phyloP scores from a whole-genome alignment of 176 grass and related monocot genomes.

The Saccharum officinarum region DNA sequence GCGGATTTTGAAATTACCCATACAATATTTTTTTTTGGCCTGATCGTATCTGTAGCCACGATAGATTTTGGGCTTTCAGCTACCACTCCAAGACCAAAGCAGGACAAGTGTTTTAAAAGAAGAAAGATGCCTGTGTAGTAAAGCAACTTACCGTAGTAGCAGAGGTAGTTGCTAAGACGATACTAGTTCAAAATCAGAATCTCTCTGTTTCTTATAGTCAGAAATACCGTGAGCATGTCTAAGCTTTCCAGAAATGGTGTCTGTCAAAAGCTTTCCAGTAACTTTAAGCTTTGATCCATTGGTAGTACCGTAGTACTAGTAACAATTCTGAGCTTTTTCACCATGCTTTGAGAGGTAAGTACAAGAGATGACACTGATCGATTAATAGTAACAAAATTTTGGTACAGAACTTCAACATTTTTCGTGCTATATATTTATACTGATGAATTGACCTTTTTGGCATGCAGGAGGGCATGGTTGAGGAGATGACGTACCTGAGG shows the following conservation, averaged over 20 bases:
- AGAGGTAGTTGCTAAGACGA: background rate
- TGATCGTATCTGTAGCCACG: background rate
- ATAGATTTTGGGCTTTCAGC: background rate
- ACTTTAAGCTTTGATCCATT: background rate
- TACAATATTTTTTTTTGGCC: background rate
- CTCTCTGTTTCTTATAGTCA: background rate
- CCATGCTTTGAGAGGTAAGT: no score
- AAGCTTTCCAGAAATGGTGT: background rate
- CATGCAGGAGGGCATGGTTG: slow-evolving; percentile 43
- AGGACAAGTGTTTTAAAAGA: background rate
- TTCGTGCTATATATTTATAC: background rate
- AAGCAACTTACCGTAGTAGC: background rate
- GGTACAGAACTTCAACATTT: background rate
- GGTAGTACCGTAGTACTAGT: no score
- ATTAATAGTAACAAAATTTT: no score
- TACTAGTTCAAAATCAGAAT: background rate
- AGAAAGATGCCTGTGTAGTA: background rate
- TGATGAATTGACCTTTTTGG: background rate
- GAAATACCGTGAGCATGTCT: background rate
- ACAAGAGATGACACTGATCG: no score
- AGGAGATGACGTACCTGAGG: slow-evolving; percentile 44
- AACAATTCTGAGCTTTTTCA: background rate
- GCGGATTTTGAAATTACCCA: background rate
- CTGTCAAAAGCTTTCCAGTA: background rate
- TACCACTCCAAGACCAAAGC: background rate